These are phyloP conservation scores for Xylariales sp. DNA, from an alignment of 2,329 filamentous ascomycete genomes.

Conservation along the genomic window DNA sequence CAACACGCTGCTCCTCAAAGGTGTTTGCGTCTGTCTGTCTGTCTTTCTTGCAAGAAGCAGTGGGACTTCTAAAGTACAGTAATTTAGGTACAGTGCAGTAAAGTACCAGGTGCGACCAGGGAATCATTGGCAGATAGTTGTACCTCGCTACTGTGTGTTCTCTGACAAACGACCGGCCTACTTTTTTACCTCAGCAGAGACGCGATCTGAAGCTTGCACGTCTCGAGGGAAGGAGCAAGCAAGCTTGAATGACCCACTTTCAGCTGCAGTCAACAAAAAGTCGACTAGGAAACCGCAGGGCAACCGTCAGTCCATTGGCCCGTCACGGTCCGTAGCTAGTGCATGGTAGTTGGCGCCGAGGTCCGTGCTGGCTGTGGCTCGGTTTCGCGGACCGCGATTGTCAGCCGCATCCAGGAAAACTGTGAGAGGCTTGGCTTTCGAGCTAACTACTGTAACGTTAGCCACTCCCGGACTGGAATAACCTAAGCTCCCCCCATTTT, in stretches of 20 bases:
- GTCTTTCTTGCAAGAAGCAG: slow-evolving; percentile 3
- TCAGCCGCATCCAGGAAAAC: too few species aligned
- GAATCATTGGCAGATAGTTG: too few species aligned
- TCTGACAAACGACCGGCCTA: too few species aligned
- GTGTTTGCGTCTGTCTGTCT: too few species aligned
- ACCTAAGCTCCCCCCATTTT: too few species aligned
- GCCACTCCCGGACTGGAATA: too few species aligned
- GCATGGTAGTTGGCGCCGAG: neutral
- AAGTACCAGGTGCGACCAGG: too few species aligned
- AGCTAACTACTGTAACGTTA: too few species aligned
- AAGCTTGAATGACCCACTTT: slow-evolving; percentile 22
- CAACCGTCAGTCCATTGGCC: slow-evolving; percentile 37
- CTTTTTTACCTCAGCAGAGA: slow-evolving; percentile 1
- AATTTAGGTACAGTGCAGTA: too few species aligned
- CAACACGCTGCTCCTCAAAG: too few species aligned
- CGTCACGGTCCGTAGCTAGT: slow-evolving; percentile 2
- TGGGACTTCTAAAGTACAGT: neutral
- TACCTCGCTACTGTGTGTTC: slow-evolving; percentile 2
- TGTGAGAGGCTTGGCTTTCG: too few species aligned
- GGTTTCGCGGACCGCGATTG: slow-evolving; percentile 16
- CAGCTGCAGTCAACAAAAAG: slow-evolving; percentile 44
- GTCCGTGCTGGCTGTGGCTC: slow-evolving; percentile 11
- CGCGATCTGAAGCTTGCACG: slow-evolving; percentile 12
- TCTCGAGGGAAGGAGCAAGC: slow-evolving; percentile 14
- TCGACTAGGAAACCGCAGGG: slow-evolving; percentile 49